Base-by-base conservation (phyloP, 306 rosid genomes). In the Gastrolobium villosum region DNA sequence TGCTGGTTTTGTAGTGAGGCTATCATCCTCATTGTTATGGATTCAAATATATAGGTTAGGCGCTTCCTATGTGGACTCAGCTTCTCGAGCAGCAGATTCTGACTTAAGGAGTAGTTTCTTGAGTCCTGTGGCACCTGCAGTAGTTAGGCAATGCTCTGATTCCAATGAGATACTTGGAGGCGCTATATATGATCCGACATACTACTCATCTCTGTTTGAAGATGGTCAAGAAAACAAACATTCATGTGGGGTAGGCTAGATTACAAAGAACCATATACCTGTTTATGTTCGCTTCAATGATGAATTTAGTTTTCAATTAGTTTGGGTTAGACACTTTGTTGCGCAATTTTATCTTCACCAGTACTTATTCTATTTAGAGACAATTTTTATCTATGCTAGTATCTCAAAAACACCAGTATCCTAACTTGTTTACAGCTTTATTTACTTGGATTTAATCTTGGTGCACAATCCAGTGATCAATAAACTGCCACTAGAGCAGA, bases 1-100 rank as follows among this genome's bases (percentile, higher is more conserved):
- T 57, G 71, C 65, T 80, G 97, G 99, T 28, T 90, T 88, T 77
- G 64, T 79, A 15, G 92, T 92, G 75, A 86, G 99, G 88, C 74
- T 94, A 50, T 88, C 81, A 4, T 94, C 99, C 76, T 85, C 97
- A 2, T 76, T 94, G 44, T 81, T 94, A 52, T 94, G 99, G 99
- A 90, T 94, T 84, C 99, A 92, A 89, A 94, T 94, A 72, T 94
- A 94, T 86, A 89, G 99, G 86, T 64, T 90, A 89, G 99, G 99
- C 14, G 92, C 90, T 72, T 85, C 98, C 59, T 72, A 79, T 67
- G 72, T 84, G 55, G 93, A 92, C 65, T 54, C 89, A 65, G 68
- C 73, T 81, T 80, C 92, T 54, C 85, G 90, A 75, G 87, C 82
- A 69, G 86, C 88, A 37, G 97, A 94, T 80, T 83, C 55, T 76